Conservation (phyloP, 345 rosid genomes). For the Nephelium lappaceum region DNA sequence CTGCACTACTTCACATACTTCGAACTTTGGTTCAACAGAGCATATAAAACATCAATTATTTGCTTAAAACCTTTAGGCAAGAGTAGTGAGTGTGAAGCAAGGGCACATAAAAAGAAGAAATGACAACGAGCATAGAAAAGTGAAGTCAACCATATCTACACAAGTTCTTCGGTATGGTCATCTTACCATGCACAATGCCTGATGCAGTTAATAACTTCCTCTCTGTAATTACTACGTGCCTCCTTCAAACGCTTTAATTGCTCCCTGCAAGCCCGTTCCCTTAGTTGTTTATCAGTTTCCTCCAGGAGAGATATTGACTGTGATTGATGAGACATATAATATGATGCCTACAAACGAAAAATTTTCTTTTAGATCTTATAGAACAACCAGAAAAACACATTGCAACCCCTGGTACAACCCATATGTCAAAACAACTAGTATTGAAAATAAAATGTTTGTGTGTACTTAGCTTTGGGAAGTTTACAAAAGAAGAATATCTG, state of each 20-base stretch:
- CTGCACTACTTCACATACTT: too few relatives aligned
- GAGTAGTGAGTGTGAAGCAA: background rate
- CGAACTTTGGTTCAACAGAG: background rate
- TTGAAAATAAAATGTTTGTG: background rate
- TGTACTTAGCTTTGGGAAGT: background rate
- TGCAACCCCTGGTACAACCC: background rate
- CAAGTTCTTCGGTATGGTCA: conserved; percentile 12
- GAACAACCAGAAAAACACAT: conserved; percentile 6
- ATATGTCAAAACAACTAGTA: background rate
- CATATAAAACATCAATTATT: background rate
- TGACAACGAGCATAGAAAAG: conserved; percentile 1
- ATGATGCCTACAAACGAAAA: conserved; percentile 68
- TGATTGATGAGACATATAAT: conserved; percentile 85
- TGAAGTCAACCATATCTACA: conserved; percentile 14
- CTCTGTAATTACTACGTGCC: conserved; percentile 82
- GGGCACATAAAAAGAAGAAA: background rate
- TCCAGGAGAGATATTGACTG: conserved; percentile 82
- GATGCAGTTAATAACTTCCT: conserved; percentile 82
- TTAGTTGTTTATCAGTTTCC: conserved; percentile 92
- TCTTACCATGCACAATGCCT: conserved; percentile 90
- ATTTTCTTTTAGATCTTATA: conserved; percentile 31
- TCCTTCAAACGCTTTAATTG: conserved; percentile 87
- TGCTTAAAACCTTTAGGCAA: background rate
- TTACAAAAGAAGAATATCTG: background rate
- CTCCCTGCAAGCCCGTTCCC: conserved; percentile 66